Evolutionary conservation across 768 basidiomycete genomes (phyloP).

Genomic region (Cyclocybe aegerita): DNA sequence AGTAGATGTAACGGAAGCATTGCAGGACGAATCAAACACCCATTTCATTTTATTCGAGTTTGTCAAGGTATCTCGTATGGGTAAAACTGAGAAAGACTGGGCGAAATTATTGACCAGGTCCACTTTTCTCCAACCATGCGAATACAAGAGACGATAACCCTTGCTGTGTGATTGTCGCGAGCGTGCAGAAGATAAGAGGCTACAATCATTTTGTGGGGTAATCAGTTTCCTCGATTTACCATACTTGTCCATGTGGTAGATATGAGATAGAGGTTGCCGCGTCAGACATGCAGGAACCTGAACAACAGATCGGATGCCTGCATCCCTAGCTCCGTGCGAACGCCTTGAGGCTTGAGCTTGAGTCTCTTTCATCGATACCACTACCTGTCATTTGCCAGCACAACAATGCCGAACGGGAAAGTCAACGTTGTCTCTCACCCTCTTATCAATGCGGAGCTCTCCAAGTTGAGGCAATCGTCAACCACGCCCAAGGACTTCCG

Average conservation of each 20-base stretch:
- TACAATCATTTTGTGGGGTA: too few species aligned
- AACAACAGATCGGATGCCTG: neutral
- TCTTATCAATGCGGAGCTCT: slow-evolving; percentile 69
- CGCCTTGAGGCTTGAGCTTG: neutral
- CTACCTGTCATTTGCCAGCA: neutral
- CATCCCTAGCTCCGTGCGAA: neutral
- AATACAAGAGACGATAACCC: slow-evolving; percentile 80
- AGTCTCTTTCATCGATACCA: neutral
- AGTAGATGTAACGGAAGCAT: neutral
- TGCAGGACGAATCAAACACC: slow-evolving; percentile 76
- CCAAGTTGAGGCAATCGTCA: slow-evolving; percentile 60
- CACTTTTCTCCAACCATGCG: slow-evolving; percentile 77
- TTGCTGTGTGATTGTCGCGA: neutral
- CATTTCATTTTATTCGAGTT: slow-evolving; percentile 89
- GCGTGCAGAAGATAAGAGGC: too few species aligned
- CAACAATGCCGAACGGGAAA: slow-evolving; percentile 24
- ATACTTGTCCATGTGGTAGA: too few species aligned
- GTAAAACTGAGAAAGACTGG: slow-evolving; percentile 62
- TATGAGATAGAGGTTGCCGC: neutral
- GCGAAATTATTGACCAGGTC: slow-evolving; percentile 49
- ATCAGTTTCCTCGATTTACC: too few species aligned
- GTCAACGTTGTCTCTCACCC: slow-evolving; percentile 68
- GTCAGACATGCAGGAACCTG: slow-evolving; percentile 2
- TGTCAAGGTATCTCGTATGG: slow-evolving; percentile 50
- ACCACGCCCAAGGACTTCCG: slow-evolving; percentile 77